Percentiles rank a stretch among this genome's conserved stretches.
phyloP scores from a whole-genome alignment of 768 basidiomycete species.

The Pulveroboletus sp. region DNA sequence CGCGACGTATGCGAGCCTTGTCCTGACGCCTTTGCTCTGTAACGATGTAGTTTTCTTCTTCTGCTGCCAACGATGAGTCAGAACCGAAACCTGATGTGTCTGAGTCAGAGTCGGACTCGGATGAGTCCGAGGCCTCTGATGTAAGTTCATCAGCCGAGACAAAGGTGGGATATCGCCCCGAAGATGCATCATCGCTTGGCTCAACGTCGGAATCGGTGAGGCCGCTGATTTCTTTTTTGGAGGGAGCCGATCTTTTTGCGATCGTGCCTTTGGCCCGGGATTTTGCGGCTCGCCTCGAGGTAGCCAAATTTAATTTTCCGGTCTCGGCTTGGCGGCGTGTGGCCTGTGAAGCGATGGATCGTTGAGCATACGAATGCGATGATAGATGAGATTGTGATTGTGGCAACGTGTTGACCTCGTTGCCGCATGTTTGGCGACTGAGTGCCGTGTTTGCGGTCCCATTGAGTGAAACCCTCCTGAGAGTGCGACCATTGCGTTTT shows the following conservation, averaged over 20 bases:
- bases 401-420: constrained; percentile 34
- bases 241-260: constrained; percentile 21
- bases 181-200: constrained; percentile 35
- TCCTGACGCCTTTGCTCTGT: constrained; percentile 44
- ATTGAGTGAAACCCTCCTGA: constrained; percentile 42
- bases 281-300: constrained; percentile 36
- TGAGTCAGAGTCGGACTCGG: constrained; percentile 36
- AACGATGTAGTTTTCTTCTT: constrained; percentile 59
- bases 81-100: constrained; percentile 41
- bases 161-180: constrained; percentile 59
- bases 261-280: constrained; percentile 38
- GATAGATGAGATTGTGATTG: constrained; percentile 35
- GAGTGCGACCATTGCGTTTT: constrained; percentile 56
- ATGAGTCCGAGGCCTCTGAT: constrained; percentile 46
- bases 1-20: constrained; percentile 54
- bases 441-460: constrained; percentile 11
- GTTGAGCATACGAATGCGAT: constrained; percentile 21
- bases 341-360: constrained; percentile 22
- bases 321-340: constrained; percentile 22
- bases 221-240: constrained; percentile 21
- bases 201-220: constrained; percentile 27
- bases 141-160: constrained; percentile 59
- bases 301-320: constrained; percentile 28
- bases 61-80: constrained; percentile 55
- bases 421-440: constrained; percentile 25